A percentile compares a stretch with the other conserved stretches of the same genome.
phyloP scores from a whole-genome alignment of 495 filamentous ascomycete genomes.

The Trichoderma asperelloides region DNA sequence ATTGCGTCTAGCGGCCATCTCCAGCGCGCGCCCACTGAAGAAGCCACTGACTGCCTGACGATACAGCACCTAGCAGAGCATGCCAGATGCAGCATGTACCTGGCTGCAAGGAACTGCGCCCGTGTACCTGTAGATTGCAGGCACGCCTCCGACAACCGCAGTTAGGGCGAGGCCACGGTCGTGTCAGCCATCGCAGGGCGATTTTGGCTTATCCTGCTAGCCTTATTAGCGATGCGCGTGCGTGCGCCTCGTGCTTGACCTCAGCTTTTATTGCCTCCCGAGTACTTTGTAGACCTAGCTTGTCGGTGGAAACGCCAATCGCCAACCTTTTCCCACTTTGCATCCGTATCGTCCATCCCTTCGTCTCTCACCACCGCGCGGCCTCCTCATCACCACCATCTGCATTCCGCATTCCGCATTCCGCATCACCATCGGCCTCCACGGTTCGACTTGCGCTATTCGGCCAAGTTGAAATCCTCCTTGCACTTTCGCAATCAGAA shows the following conservation, averaged over 20 bases:
- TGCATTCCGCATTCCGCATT: background rate
- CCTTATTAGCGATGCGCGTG: background rate
- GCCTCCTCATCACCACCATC: background rate
- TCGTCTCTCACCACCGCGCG: background rate
- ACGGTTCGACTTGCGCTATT: background rate
- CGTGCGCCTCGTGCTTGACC: slow-evolving; percentile 8
- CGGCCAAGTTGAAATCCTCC: background rate
- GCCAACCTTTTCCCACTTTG: background rate
- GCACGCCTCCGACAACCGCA: background rate
- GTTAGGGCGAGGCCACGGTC: background rate
- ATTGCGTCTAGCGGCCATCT: no score
- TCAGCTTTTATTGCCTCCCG: slow-evolving; percentile 1
- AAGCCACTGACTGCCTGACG: no score
- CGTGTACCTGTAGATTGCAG: background rate
- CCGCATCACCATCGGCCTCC: background rate
- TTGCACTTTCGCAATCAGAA: background rate
- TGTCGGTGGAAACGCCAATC: background rate
- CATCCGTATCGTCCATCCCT: background rate
- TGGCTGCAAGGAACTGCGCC: background rate
- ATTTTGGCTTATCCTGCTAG: slow-evolving; percentile 5
- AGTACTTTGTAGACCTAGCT: background rate
- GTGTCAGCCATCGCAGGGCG: background rate
- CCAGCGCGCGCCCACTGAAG: no score
- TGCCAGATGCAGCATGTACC: background rate
- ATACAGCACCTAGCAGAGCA: no score